Evolutionary conservation across 345 rosid species (phyloP).

Genomic region (Eucalyptus melliodora): DNA sequence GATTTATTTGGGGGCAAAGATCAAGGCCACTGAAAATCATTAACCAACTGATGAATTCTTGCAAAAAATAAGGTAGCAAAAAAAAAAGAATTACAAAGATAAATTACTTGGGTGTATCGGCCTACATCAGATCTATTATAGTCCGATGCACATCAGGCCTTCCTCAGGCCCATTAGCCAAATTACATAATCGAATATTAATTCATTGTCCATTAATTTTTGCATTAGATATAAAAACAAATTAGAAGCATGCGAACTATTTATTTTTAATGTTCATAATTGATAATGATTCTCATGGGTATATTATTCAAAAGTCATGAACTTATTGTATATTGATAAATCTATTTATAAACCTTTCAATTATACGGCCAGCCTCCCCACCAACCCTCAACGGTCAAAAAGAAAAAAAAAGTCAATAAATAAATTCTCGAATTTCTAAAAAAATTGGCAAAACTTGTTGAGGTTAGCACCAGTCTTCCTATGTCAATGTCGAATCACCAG

Average conservation of each 20-base stretch:
- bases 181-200: background rate
- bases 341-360: too few relatives aligned
- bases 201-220: background rate
- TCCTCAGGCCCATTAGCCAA: background rate
- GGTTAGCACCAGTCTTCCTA: background rate
- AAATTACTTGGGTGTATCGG: background rate
- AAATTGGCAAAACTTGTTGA: background rate
- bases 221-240: background rate
- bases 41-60: background rate
- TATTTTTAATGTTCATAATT: background rate
- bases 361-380: background rate
- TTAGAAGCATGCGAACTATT: background rate
- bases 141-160: background rate
- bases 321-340: background rate
- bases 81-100: background rate
- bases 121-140: background rate
- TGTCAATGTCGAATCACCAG: fast-evolving
- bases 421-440: too few relatives aligned
- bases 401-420: too few relatives aligned
- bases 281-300: background rate
- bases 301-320: too few relatives aligned
- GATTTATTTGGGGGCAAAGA: background rate
- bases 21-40: background rate
- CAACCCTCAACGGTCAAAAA: background rate
- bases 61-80: background rate